Evolutionary conservation across 1,284 basidiomycete genomes (phyloP), one percentile per base, ranked within the genome.

Genomic region (Melampsora larici-populina): DNA sequence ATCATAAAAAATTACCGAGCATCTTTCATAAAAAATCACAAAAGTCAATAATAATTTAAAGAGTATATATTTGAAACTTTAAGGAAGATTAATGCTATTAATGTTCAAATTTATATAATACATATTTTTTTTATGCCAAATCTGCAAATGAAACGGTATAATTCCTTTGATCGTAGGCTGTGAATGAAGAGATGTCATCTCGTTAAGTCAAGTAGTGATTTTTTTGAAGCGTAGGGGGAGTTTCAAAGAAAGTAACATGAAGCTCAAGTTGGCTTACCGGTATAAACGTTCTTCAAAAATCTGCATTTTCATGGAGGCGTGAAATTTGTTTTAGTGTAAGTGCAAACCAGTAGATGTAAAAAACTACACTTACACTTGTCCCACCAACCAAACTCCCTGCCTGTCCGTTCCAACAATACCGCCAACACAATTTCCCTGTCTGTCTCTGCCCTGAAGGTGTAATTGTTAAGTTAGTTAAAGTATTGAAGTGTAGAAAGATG

Each of bases 231-330:
- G 9, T 43, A 43, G 36, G 36, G 11, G 13, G 11, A 43, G 11
- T 13, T 1, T 43, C 40, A 13, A 13, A 43, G 40, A 9, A 43
- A 40, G 21, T 15, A 6, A 31, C 18, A 49, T 13, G 17, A 17
- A 8, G 24, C 24, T n/a, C 2, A 65, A 36, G 36, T 26, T 49
- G 7, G 17, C 62, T 64, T 29, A 73, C 70, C 70, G 63, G 70
- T 73, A 65, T 73, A 73, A 51, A 73, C 70, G 48, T 73, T 73
- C 29, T 73, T 73, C 26, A 73, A 46, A 24, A 73, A 73, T 49
- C 70, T 73, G 24, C 2, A 65, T 2, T 26, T 48, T 63, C 15
- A 21, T 26, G 26, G n/a, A 0, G 46, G 8, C 18, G 48, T 24
- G n/a, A 73, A 48, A 36, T 36, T 36, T 43, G 7, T 43, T 43